phyloP scores from a whole-genome alignment of 768 basidiomycete species.

The Trametes sanguinea region DNA sequence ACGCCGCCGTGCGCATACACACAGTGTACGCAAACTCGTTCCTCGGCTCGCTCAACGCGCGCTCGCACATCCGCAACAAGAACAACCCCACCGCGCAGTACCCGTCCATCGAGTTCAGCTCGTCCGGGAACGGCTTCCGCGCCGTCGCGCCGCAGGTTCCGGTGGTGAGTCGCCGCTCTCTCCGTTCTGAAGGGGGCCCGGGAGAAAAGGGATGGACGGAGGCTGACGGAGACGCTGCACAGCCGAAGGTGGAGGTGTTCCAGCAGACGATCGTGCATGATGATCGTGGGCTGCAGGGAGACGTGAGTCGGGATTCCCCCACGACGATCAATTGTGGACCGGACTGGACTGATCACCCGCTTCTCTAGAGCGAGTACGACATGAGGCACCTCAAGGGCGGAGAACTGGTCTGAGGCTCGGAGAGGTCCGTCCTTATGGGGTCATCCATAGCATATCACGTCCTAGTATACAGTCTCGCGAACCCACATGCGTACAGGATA shows the following conservation, averaged over 20 bases:
- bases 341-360: too few relatives aligned
- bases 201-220: too few relatives aligned
- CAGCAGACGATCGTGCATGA: conserved; percentile 1
- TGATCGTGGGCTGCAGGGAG: not conserved
- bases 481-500: too few relatives aligned
- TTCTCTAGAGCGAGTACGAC: not conserved
- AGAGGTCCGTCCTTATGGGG: not conserved
- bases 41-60: conserved; percentile 17
- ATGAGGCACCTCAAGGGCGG: not conserved
- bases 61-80: conserved; percentile 13
- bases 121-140: conserved; percentile 1
- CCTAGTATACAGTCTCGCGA: too few relatives aligned
- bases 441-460: too few relatives aligned
- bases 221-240: too few relatives aligned
- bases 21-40: conserved; percentile 18
- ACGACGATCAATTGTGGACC: too few relatives aligned
- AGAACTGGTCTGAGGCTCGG: not conserved
- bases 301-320: not conserved
- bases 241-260: conserved; percentile 2
- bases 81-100: conserved; percentile 4
- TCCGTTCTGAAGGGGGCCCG: not conserved
- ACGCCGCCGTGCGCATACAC: not conserved
- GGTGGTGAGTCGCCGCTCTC: not conserved
- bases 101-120: conserved; percentile 7
- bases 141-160: not conserved